Evolutionary conservation across 176 grass and related monocot genomes (phyloP).

Genomic region (Triticum monococcum): DNA sequence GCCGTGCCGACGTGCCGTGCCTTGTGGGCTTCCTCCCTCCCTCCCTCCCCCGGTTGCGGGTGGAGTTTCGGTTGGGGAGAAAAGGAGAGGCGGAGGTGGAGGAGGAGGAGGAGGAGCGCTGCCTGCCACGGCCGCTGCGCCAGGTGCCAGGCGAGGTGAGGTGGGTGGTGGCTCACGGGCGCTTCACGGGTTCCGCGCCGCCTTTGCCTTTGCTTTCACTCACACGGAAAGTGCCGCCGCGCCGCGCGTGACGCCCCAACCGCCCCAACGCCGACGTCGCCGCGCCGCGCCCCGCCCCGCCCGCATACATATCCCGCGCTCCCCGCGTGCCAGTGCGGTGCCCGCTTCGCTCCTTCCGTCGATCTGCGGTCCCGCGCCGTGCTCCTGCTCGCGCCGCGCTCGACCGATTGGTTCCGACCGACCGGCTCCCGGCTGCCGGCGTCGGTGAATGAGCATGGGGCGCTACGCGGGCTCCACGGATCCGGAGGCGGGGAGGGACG

Average conservation of each 20-base stretch:
- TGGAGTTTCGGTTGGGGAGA: conserved; percentile 16
- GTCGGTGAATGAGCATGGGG: conserved; percentile 46
- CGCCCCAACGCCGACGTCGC: conserved; percentile 42
- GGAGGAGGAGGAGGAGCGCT: conserved; percentile 3
- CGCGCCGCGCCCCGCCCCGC: not conserved
- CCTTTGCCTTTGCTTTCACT: conserved; percentile 32
- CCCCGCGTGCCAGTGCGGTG: not conserved
- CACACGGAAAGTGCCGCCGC: conserved; percentile 41
- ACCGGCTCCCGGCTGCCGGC: not conserved
- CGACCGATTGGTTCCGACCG: not conserved
- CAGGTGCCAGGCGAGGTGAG: not conserved
- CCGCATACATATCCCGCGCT: not conserved
- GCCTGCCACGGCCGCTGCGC: conserved; percentile 9
- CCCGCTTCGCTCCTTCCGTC: not conserved
- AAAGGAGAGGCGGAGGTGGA: conserved; percentile 29
- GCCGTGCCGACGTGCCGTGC: conserved; percentile 10
- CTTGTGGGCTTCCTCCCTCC: conserved; percentile 19
- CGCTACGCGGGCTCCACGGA: conserved; percentile 32
- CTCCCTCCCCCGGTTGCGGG: not conserved
- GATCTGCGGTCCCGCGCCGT: not conserved
- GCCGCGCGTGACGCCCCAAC: conserved; percentile 32
- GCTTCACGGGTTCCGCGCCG: conserved; percentile 44
- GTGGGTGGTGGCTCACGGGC: conserved; percentile 37
- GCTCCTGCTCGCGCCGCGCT: not conserved
- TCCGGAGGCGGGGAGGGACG: conserved; percentile 58